phyloP scores from a whole-genome alignment of 257 asterid genomes.

The Craterostigma plantagineum region DNA sequence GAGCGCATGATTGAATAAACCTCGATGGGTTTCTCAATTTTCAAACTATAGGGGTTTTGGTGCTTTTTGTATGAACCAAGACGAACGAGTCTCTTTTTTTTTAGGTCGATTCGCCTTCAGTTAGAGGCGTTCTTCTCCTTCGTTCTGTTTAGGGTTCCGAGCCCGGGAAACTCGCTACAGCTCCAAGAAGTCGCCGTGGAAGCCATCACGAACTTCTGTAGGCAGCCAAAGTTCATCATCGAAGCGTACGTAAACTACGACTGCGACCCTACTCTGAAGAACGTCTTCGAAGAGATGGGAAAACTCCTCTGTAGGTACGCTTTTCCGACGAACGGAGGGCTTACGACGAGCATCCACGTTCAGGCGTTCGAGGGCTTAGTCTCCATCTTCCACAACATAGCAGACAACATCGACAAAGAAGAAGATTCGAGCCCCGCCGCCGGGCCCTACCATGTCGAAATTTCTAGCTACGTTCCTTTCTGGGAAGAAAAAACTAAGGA shows the following conservation, averaged over 20 bases:
- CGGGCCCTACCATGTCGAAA: constrained; percentile 63
- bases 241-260: constrained; percentile 77
- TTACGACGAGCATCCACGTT: constrained; percentile 42
- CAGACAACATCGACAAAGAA: constrained; percentile 66
- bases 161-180: constrained; percentile 24
- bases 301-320: constrained; percentile 73
- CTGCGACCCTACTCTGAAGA: constrained; percentile 56
- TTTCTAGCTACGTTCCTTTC: constrained; percentile 43
- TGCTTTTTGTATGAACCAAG: too few species aligned
- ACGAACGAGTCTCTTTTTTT: background rate
- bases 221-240: constrained; percentile 52
- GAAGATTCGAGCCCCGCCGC: constrained; percentile 34
- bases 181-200: constrained; percentile 81
- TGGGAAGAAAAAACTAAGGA: constrained; percentile 63
- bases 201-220: constrained; percentile 67
- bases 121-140: constrained; percentile 70
- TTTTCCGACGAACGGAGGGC: constrained; percentile 37
- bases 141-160: constrained; percentile 42
- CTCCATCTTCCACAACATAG: constrained; percentile 54
- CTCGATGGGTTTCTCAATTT: too few species aligned
- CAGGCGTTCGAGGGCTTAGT: constrained; percentile 82
- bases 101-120: constrained; percentile 74
- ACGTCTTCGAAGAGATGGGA: constrained; percentile 67
- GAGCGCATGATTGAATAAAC: too few species aligned
- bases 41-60: too few species aligned